Evolutionary conservation across 2,329 filamentous ascomycete genomes (phyloP).

Genomic region (Xylogone sp.): DNA sequence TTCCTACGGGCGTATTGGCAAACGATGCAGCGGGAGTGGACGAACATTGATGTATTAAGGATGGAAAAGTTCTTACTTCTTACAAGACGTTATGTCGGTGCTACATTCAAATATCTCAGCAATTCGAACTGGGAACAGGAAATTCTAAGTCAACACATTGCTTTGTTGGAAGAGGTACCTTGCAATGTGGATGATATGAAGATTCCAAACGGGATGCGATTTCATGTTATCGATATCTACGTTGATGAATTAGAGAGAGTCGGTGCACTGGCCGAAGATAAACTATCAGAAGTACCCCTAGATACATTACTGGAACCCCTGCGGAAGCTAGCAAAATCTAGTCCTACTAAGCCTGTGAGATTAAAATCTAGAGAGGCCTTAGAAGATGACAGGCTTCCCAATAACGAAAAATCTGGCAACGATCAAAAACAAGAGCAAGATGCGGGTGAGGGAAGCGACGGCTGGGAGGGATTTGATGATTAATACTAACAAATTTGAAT

Average conservation of each 20-base stretch:
- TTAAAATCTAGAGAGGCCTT: slow-evolving; percentile 66
- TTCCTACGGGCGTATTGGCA: slow-evolving; percentile 66
- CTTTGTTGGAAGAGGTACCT: slow-evolving; percentile 40
- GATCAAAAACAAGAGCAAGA: slow-evolving; percentile 30
- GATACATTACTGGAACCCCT: slow-evolving; percentile 39
- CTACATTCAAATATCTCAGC: slow-evolving; percentile 53
- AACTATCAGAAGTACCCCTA: slow-evolving; percentile 29
- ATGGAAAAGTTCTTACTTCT: slow-evolving; percentile 93
- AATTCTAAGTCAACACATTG: slow-evolving; percentile 38
- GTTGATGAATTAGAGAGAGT: slow-evolving; percentile 82
- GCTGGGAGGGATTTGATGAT: slow-evolving; percentile 28
- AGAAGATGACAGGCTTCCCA: slow-evolving; percentile 68
- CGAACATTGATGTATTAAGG: slow-evolving; percentile 66
- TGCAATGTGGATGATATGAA: slow-evolving; percentile 37
- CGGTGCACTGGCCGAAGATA: slow-evolving; percentile 43
- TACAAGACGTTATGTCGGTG: slow-evolving; percentile 71
- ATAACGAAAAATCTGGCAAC: slow-evolving; percentile 44
- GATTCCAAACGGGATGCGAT: slow-evolving; percentile 77
- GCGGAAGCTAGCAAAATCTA: slow-evolving; percentile 39
- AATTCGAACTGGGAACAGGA: slow-evolving; percentile 31
- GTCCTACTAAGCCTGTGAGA: slow-evolving; percentile 69
- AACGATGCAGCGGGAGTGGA: slow-evolving; percentile 67
- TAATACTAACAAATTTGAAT: slow-evolving; percentile 10
- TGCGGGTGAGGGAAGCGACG: slow-evolving; percentile 28
- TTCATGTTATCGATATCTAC: slow-evolving; percentile 89